Base-by-base conservation (phyloP, 2,329 filamentous ascomycete genomes). In the Fonsecaea monophora region DNA sequence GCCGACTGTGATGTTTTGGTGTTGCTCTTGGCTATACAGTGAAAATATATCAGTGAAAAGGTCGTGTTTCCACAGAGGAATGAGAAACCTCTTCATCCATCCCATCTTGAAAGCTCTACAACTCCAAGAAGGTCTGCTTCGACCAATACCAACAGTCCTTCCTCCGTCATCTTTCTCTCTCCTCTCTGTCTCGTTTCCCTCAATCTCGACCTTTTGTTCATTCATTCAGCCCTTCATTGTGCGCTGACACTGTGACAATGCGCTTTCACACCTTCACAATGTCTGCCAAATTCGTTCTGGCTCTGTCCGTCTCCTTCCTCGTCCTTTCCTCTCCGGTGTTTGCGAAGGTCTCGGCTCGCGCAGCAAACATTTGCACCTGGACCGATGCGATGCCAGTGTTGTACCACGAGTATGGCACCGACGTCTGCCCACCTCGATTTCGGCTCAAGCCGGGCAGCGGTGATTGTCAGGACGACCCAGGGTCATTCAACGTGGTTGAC, bases 361-460 rank as follows among this genome's bases (percentile, higher is more conserved):
- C 12, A 5, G 6, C 54, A 1, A 53, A 60, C 32, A 32, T 66
- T 12, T 62, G 57, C 15, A 32, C 13, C 32, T 66, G 53, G 50
- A 42, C 8, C 4, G 58, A 21, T 32, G 40, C 50, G 32, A 53
- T 40, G 58, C 58, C 58, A 7, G 1, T 42, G 4, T 10, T 54
- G 18, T 62, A 61, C 37, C 64, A 66, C 37, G 57, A 62, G 40
- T 66, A 66, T n/a, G 10, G 42, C 40, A 50, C 25, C 10, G 40
- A 53, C 6, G 53, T 37, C 12, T 66, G 64, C 38, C 64, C 64
- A 3, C 35, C 58, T 1, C n/a, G n/a, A 15, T 65, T 45, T n/a
- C 21, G 38, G 38, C 21, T 62, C 32, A 34, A 21, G 18, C 25
- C 25, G 9, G 15, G 42, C 18, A n/a, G 34, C 35, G n/a, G 32